Percentiles rank a stretch among this genome's conserved stretches.
These are phyloP conservation scores for Vitis vinifera DNA, from an alignment of 164 flowering plant species.

Conservation along the genomic window DNA sequence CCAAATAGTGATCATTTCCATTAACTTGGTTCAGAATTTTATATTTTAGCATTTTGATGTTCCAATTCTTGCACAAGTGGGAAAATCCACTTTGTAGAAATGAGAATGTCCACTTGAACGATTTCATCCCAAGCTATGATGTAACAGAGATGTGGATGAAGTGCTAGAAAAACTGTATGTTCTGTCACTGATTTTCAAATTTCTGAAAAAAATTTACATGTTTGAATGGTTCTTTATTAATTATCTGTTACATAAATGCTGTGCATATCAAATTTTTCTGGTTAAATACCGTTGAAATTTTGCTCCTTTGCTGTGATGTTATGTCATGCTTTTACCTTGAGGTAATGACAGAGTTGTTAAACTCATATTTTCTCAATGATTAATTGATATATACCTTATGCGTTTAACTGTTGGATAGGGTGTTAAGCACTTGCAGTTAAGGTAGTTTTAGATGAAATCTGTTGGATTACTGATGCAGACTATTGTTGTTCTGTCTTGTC, in stretches of 20 bases:
- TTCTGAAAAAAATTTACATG: not conserved
- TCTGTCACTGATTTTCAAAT: not conserved
- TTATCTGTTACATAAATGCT: not conserved
- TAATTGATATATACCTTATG: not conserved
- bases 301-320: not conserved
- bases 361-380: not conserved
- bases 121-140: no score
- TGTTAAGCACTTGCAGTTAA: not conserved
- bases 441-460: not conserved
- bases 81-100: no score
- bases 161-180: not conserved
- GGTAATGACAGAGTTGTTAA: not conserved
- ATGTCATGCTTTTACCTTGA: not conserved
- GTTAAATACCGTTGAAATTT: not conserved
- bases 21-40: no score
- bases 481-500: slow-evolving; percentile 7
- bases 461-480: slow-evolving; percentile 2
- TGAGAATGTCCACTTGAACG: no score
- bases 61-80: no score
- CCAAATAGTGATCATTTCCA: no score
- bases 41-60: no score
- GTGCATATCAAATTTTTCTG: not conserved
- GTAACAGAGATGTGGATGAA: not conserved
- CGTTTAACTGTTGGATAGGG: no score
- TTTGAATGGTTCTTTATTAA: not conserved